Conservation (phyloP, 2,329 filamentous ascomycete species). For the Aspergillus ochraceoroseus region DNA sequence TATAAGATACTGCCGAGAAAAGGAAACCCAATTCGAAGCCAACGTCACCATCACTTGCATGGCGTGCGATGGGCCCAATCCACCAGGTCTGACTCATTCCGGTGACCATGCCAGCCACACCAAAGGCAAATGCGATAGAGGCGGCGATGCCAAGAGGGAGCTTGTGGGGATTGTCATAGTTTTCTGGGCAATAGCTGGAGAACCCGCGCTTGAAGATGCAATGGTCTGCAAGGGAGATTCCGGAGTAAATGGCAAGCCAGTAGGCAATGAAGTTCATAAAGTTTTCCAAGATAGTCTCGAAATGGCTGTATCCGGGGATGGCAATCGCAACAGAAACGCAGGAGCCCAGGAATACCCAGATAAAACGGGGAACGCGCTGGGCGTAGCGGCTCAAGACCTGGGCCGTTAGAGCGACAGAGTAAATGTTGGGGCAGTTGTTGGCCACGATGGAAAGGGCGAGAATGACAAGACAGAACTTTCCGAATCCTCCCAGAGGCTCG, state of each 20-base stretch:
- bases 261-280: constrained; percentile 67
- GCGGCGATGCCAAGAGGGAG: constrained; percentile 63
- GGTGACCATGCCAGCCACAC: constrained; percentile 60
- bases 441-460: constrained; percentile 63
- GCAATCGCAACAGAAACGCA: constrained; percentile 63
- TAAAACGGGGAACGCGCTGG: constrained; percentile 60
- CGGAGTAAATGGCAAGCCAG: constrained; percentile 70
- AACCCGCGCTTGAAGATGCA: constrained; percentile 63
- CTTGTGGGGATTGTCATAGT: constrained; percentile 54
- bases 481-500: constrained; percentile 61
- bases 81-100: constrained; percentile 69
- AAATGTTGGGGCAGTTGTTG: constrained; percentile 68
- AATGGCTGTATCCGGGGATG: constrained; percentile 64
- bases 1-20: constrained; percentile 54
- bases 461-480: constrained; percentile 65
- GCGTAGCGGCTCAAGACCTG: constrained; percentile 60
- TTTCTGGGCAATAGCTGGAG: constrained; percentile 53
- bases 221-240: constrained; percentile 61
- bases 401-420: constrained; percentile 63
- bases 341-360: constrained; percentile 61
- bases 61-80: constrained; percentile 60
- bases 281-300: constrained; percentile 61
- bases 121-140: constrained; percentile 57
- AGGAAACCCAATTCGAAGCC: constrained; percentile 63
- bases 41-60: constrained; percentile 57